These are phyloP conservation scores for Vigna hirtella DNA, from an alignment of 306 rosid species.

Conservation along the genomic window DNA sequence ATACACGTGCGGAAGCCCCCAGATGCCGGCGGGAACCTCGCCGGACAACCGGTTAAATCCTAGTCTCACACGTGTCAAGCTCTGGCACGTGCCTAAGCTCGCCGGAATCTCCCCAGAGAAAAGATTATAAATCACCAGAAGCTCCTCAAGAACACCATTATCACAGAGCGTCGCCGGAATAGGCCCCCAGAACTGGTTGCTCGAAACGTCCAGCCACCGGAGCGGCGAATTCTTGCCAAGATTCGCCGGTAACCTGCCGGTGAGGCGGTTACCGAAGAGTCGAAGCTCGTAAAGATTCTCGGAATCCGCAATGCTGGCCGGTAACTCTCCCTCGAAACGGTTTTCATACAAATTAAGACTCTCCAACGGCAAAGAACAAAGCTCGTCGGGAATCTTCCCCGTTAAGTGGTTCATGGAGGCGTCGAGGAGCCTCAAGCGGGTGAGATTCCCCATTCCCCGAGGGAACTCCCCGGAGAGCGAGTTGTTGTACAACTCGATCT, in stretches of 20 bases:
- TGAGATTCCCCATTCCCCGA: constrained; percentile 65
- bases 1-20: constrained; percentile 81
- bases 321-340: constrained; percentile 72
- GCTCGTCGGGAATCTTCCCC: constrained; percentile 74
- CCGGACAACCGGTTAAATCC: constrained; percentile 73
- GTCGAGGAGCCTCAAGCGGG: constrained; percentile 64
- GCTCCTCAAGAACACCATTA: constrained; percentile 68
- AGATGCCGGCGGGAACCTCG: constrained; percentile 77
- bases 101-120: constrained; percentile 83
- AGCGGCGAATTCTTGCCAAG: constrained; percentile 71
- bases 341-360: constrained; percentile 86
- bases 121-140: constrained; percentile 61
- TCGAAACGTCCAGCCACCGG: constrained; percentile 71
- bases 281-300: constrained; percentile 67
- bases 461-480: constrained; percentile 80
- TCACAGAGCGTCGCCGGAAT: constrained; percentile 74
- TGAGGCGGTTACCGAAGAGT: constrained; percentile 67
- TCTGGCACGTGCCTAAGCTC: constrained; percentile 69
- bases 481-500: constrained; percentile 88
- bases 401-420: constrained; percentile 79
- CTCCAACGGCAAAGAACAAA: constrained; percentile 66
- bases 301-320: constrained; percentile 72
- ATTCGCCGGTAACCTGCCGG: constrained; percentile 71
- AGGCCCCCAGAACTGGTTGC: constrained; percentile 69
- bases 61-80: constrained; percentile 67